phyloP scores from a whole-genome alignment of 2,329 filamentous ascomycete genomes.

The Colletotrichum phormii region DNA sequence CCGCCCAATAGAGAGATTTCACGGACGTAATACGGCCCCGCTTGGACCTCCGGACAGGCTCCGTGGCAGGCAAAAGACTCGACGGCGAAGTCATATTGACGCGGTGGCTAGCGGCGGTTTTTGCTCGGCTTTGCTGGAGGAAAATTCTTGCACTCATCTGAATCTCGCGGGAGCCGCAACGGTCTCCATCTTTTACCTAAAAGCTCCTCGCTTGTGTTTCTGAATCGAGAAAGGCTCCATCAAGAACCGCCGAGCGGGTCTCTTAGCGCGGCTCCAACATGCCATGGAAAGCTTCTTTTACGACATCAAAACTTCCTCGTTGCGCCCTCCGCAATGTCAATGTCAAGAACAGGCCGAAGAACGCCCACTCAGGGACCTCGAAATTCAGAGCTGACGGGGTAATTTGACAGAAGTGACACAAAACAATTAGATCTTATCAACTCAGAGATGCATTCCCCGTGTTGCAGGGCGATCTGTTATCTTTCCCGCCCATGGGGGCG shows the following conservation, averaged over 20 bases:
- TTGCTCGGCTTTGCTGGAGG: constrained; percentile 31
- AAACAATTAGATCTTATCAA: constrained; percentile 35
- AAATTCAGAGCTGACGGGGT: background rate
- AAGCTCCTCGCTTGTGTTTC: constrained; percentile 29
- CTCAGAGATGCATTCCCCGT: constrained; percentile 18
- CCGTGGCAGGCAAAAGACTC: background rate
- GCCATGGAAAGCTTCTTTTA: constrained; percentile 36
- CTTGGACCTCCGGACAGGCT: constrained; percentile 1
- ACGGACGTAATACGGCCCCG: constrained; percentile 17
- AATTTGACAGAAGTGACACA: constrained; percentile 21
- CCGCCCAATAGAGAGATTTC: constrained; percentile 4
- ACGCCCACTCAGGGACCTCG: constrained; percentile 5
- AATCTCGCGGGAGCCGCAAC: constrained; percentile 15
- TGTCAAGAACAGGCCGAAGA: constrained; percentile 25
- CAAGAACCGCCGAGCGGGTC: constrained; percentile 20
- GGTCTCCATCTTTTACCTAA: constrained; percentile 33
- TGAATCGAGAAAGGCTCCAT: constrained; percentile 12
- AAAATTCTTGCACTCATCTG: constrained; percentile 31
- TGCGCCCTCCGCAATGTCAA: constrained; percentile 14
- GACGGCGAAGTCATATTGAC: constrained; percentile 7
- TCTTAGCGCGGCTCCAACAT: constrained; percentile 34
- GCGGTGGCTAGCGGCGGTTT: constrained; percentile 27
- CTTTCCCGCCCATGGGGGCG: constrained; percentile 32
- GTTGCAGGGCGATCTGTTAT: constrained; percentile 27
- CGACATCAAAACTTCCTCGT: constrained; percentile 27